Percentiles rank a stretch among this genome's conserved stretches.
Conservation (phyloP, 2,329 filamentous ascomycete species). For the Hysterium pulicare region DNA sequence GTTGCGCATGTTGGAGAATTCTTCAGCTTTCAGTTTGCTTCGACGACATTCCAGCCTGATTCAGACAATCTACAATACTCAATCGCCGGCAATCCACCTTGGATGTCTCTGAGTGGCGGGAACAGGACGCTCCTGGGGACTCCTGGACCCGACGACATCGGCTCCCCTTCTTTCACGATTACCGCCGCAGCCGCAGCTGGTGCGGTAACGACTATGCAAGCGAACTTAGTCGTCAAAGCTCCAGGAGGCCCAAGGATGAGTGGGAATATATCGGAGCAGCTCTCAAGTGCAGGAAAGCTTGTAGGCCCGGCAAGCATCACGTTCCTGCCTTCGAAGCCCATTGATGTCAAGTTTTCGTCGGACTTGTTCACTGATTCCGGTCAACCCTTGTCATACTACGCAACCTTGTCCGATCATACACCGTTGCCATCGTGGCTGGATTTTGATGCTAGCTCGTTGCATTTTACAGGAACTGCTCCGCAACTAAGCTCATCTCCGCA, state of each 20-base stretch:
- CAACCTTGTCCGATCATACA: conserved; percentile 71
- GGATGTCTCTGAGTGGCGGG: conserved; percentile 68
- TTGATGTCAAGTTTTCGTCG: conserved; percentile 42
- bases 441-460: conserved; percentile 64
- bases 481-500: conserved; percentile 66
- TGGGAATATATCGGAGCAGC: conserved; percentile 57
- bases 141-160: conserved; percentile 56
- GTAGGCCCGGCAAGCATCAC: conserved; percentile 59
- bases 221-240: conserved; percentile 68
- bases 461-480: conserved; percentile 70
- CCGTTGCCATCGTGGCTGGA: conserved; percentile 80
- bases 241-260: conserved; percentile 53
- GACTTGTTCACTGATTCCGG: conserved; percentile 61
- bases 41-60: conserved; percentile 67
- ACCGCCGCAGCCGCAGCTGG: conserved; percentile 66
- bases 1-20: conserved; percentile 66
- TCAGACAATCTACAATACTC: conserved; percentile 60
- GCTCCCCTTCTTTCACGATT: conserved; percentile 62
- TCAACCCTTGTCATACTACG: conserved; percentile 66
- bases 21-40: conserved; percentile 70
- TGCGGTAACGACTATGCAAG: conserved; percentile 56
- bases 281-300: conserved; percentile 54
- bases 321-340: conserved; percentile 32
- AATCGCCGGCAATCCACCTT: conserved; percentile 63
- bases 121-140: conserved; percentile 68